Evolutionary conservation across 176 grass and related monocot genomes (phyloP).

Genomic region (Dendrocalamus sinicus): DNA sequence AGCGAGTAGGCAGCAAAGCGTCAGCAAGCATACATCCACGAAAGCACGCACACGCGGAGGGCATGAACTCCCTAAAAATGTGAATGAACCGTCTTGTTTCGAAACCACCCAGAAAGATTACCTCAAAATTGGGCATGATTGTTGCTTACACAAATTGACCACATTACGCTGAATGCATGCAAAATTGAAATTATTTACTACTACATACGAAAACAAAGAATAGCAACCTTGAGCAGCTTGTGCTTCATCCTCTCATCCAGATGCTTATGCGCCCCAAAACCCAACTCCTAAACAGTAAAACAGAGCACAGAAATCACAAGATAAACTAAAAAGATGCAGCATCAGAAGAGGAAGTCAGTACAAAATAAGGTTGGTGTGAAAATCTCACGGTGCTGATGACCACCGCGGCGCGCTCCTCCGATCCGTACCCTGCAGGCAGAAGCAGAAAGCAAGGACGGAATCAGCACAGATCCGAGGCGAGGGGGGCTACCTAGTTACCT

Average conservation of each 20-base stretch:
- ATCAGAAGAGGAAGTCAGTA: neutral
- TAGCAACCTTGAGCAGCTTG: slow-evolving; percentile 43
- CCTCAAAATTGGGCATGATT: neutral
- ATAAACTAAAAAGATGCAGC: neutral
- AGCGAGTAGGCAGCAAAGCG: slow-evolving; percentile 27
- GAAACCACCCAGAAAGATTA: neutral
- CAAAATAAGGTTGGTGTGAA: neutral
- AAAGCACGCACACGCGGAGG: slow-evolving; percentile 3
- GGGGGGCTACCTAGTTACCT: too few species aligned
- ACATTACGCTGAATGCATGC: neutral
- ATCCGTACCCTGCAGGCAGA: slow-evolving; percentile 32
- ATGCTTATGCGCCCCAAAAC: slow-evolving; percentile 41
- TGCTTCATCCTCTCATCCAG: slow-evolving; percentile 32
- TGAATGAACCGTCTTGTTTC: neutral
- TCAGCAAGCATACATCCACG: slow-evolving; percentile 34
- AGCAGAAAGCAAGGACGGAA: neutral
- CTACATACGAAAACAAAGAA: neutral
- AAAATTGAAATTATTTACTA: neutral
- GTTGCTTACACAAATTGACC: neutral
- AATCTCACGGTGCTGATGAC: slow-evolving; percentile 41
- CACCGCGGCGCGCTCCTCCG: slow-evolving; percentile 43
- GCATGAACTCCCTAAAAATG: slow-evolving; percentile 36
- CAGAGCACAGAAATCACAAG: neutral
- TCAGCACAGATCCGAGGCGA: slow-evolving; percentile 16
- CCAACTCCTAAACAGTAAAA: slow-evolving; percentile 21